phyloP scores from a whole-genome alignment of 345 rosid genomes.

The Hypericum androsaemum region DNA sequence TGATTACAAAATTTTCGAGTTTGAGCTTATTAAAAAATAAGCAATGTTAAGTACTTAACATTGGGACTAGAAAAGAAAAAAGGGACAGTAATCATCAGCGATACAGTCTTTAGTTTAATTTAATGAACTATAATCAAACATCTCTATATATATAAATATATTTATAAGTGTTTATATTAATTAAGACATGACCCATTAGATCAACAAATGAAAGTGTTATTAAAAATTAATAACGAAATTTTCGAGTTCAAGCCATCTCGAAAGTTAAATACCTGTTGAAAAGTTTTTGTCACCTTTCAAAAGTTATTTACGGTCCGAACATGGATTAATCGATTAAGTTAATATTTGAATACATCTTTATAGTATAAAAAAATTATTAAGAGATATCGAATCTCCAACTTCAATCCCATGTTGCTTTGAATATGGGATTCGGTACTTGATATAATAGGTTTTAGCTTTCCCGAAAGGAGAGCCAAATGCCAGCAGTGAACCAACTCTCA shows the following conservation, averaged over 20 bases:
- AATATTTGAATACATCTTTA: too few relatives aligned
- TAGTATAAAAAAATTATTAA: slow-evolving; percentile 2
- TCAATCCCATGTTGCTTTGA: slow-evolving; percentile 30
- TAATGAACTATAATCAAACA: slow-evolving; percentile 14
- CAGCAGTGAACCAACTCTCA: slow-evolving; percentile 24
- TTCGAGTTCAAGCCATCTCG: too few relatives aligned
- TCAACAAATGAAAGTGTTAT: too few relatives aligned
- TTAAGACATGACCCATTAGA: neutral
- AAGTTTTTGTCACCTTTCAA: too few relatives aligned
- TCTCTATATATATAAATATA: neutral
- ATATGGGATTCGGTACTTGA: slow-evolving; percentile 22
- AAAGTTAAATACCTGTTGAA: too few relatives aligned
- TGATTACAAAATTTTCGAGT: too few relatives aligned
- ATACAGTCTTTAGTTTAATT: slow-evolving; percentile 17
- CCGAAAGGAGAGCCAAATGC: slow-evolving; percentile 25
- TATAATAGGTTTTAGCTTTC: slow-evolving; percentile 18
- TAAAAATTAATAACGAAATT: too few relatives aligned
- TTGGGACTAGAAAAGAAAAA: neutral
- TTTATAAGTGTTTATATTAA: neutral
- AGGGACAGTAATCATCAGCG: slow-evolving; percentile 21
- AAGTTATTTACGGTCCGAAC: too few relatives aligned
- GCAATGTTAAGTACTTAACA: slow-evolving; percentile 2
- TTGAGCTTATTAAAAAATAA: slow-evolving; percentile 5
- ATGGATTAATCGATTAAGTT: too few relatives aligned
- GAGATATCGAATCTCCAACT: slow-evolving; percentile 31